These are phyloP conservation scores for Pseudogymnoascus pannorum DNA, from an alignment of 2,329 filamentous ascomycete species.

Conservation along the genomic window DNA sequence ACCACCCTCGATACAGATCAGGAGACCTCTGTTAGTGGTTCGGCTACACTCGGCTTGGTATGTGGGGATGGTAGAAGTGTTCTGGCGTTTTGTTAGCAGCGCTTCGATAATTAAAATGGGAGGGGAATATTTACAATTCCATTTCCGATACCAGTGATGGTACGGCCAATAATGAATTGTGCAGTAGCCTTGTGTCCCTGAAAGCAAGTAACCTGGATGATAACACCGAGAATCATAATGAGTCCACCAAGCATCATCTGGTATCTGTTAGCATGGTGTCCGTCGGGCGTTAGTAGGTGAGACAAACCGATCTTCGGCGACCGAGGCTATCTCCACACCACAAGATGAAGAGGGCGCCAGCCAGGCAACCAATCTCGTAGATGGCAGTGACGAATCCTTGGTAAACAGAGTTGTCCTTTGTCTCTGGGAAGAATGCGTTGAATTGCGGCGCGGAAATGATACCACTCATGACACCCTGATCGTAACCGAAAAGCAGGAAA, in stretches of 20 bases:
- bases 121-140: conserved; percentile 32
- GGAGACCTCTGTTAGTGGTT: conserved; percentile 38
- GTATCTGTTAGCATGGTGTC: conserved; percentile 10
- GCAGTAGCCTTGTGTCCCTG: conserved; percentile 33
- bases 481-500: conserved; percentile 82
- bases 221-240: conserved; percentile 52
- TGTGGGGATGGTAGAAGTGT: conserved; percentile 47
- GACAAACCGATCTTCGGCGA: conserved; percentile 46
- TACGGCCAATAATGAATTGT: conserved; percentile 49
- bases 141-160: conserved; percentile 44
- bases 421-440: conserved; percentile 73
- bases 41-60: conserved; percentile 51
- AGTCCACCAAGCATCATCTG: conserved; percentile 47
- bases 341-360: conserved; percentile 41
- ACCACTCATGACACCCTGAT: conserved; percentile 80
- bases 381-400: conserved; percentile 48
- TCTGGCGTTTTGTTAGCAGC: conserved; percentile 16
- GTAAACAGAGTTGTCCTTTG: conserved; percentile 37
- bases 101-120: neutral
- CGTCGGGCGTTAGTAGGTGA: conserved; percentile 44
- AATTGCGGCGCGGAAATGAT: conserved; percentile 62
- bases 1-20: conserved; percentile 48
- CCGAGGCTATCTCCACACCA: conserved; percentile 49
- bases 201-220: conserved; percentile 34
- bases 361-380: conserved; percentile 49